These are phyloP conservation scores for Agrocybe praecox DNA, from an alignment of 768 basidiomycete genomes.

Conservation along the genomic window DNA sequence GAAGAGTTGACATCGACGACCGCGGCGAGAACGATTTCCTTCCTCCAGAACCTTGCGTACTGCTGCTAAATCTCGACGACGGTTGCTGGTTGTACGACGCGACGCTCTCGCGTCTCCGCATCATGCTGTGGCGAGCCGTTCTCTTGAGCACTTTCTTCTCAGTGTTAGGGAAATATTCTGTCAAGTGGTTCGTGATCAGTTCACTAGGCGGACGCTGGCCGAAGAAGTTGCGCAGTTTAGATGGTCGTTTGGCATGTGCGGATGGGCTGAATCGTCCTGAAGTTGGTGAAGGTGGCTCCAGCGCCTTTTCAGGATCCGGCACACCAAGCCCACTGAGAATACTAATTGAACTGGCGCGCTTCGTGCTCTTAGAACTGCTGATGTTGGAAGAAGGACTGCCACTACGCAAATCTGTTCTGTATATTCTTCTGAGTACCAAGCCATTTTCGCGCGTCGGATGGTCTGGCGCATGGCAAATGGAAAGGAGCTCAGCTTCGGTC, in stretches of 20 bases:
- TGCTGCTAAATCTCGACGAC: constrained; percentile 61
- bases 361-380: constrained; percentile 44
- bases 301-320: constrained; percentile 68
- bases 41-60: constrained; percentile 53
- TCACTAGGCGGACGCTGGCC: constrained; percentile 98
- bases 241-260: constrained; percentile 51
- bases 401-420: constrained; percentile 44
- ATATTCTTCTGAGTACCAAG: constrained; percentile 66
- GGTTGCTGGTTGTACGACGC: constrained; percentile 51
- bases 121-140: constrained; percentile 88
- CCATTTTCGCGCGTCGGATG: constrained; percentile 82
- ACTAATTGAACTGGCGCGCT: constrained; percentile 94
- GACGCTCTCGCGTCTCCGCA: constrained; percentile 59
- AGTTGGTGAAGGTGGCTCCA: constrained; percentile 62
- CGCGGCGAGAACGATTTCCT: constrained; percentile 44
- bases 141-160: constrained; percentile 91
- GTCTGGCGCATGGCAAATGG: constrained; percentile 82
- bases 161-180: constrained; percentile 93
- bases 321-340: constrained; percentile 94
- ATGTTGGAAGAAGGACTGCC: constrained; percentile 32
- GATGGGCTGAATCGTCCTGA: constrained; percentile 33
- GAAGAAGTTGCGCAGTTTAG: constrained; percentile 92
- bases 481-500: constrained; percentile 78
- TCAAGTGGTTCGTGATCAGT: constrained; percentile 91
- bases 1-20: constrained; percentile 50